Base-by-base conservation (phyloP, 768 basidiomycete species). In the Tulasnella calospora region DNA sequence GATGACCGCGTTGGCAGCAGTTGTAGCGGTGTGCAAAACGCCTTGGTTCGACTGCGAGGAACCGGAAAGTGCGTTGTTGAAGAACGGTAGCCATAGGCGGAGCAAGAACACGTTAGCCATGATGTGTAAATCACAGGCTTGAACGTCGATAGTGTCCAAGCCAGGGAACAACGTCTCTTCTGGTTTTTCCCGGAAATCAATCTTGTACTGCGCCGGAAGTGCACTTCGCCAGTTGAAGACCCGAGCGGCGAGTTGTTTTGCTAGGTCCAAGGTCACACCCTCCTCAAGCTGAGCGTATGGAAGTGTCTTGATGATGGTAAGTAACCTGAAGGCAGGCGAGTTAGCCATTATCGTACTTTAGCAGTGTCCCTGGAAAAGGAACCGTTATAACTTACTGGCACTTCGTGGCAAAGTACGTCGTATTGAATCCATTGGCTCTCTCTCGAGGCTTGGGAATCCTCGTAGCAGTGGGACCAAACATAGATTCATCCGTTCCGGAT, bases 1-100 rank as follows among this genome's bases (percentile, higher is more conserved):
- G 72, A 93, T 85, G 77, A 93, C 87, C 2, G 84, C 83, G 81
- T 92, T 92, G 15, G 92, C 91, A 0, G 93, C 92, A 74, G 88
- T 88, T 46, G 92, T 86, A 46, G 89, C 89, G 55, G 88, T 86
- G 21, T 87, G 86, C 61, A 67, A 19, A 78, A 40, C 71, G 13
- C 30, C 70, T 13, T 76, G 73, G 41, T 46, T 44, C 6, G 73
- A 30, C 46, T 38, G 76, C 23, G 41, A 27, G 3, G 30, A 7
- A 13, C 55, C 30, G 9, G 46, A 33, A 44, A 38, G 30, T 72
- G 82, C 67, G 80, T 80, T 83, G 84, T 86, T 85, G 79, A 93
- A 83, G 83, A 93, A 92, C 0, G 93, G 92, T 23, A 89, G 82
- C 82, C 91, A 93, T 4, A 89, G 85, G 83, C 89, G 90, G 80